Base-by-base conservation (phyloP, 2,329 filamentous ascomycete genomes). In the Ophiostoma novo-ulmi region DNA sequence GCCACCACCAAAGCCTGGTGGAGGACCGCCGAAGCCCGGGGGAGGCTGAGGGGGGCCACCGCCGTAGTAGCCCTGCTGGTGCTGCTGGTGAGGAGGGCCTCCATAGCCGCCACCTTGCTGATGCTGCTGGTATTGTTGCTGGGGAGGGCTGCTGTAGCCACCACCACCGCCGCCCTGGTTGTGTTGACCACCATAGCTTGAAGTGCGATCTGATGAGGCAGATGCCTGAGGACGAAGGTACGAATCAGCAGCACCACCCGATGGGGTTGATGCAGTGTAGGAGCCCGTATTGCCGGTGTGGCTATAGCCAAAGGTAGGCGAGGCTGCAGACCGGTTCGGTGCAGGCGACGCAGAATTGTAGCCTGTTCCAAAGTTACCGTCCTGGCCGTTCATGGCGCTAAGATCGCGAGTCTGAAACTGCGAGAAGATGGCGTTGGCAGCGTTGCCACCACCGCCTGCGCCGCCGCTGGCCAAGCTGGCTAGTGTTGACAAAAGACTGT, bases 321-420 rank as follows among this genome's bases (percentile, higher is more conserved):
- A 68, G 41, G 72, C 5, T 8, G 74, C 70, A 0, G 63, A 20
- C n/a, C 13, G 73, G 65, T n/a, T 67, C 6, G 5, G 76, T 5
- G 74, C 73, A 1, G 83, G 80, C 1, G 80, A 80, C 69, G 75
- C 76, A 3, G 82, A 82, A 39, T 79, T 70, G 70, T 77, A 77
- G 69, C 75, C 69, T 14, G 35, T 41, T 61, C 48, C 67, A 5
- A 61, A 68, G 22, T 7, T 71, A 38, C 79, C 79, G 71, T 85
- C 82, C 4, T 80, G 79, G 2, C 83, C 85, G 58, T 81, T 82
- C 82, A 88, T 84, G 14, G 85, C 84, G 69, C 82, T 80, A 14
- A 88, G 77, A 73, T 89, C 87, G 71, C 87, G 82, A 3, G 83
- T 85, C 74, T 85, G 83, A 70, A 89, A 85, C 75, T 89, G 85